phyloP scores from a whole-genome alignment of 2,329 filamentous ascomycete genomes.

The Sordariomycetes sp. region DNA sequence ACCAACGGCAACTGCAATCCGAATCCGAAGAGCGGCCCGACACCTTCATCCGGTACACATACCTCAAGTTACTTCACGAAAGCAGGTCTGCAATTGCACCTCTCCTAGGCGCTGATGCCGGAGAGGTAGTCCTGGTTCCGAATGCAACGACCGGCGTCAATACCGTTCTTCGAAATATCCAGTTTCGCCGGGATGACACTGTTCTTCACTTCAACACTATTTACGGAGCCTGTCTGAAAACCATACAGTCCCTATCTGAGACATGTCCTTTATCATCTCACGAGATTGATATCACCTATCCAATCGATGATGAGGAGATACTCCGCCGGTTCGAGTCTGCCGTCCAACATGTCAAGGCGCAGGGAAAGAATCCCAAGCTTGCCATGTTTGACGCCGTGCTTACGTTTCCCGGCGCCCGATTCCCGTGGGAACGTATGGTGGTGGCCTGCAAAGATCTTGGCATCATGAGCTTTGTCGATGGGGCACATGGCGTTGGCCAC shows the following conservation, averaged over 20 bases:
- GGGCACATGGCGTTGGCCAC: conserved; percentile 75
- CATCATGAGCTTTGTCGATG: conserved; percentile 69
- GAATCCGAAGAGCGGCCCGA: conserved; percentile 60
- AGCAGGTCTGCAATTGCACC: conserved; percentile 53
- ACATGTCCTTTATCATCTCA: background rate
- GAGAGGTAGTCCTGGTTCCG: conserved; percentile 63
- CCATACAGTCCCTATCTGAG: conserved; percentile 50
- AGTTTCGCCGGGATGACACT: conserved; percentile 59
- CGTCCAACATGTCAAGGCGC: conserved; percentile 37
- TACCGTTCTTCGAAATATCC: conserved; percentile 64
- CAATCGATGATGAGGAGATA: conserved; percentile 60
- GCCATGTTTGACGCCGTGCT: conserved; percentile 72
- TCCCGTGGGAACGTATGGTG: conserved; percentile 65
- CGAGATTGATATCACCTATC: conserved; percentile 55
- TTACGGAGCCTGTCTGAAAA: conserved; percentile 69
- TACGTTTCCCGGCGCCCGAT: conserved; percentile 64
- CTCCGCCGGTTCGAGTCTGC: conserved; percentile 47
- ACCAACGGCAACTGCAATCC: conserved; percentile 54
- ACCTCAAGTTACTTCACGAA: conserved; percentile 50
- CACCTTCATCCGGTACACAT: conserved; percentile 61
- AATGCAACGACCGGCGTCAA: conserved; percentile 77
- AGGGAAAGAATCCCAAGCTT: conserved; percentile 53
- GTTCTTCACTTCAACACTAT: conserved; percentile 71
- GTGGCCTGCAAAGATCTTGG: conserved; percentile 53
- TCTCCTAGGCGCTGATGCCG: conserved; percentile 53